Evolutionary conservation across 1,139 yeast species (phyloP).

Genomic region (Waltiozyma sp.): DNA sequence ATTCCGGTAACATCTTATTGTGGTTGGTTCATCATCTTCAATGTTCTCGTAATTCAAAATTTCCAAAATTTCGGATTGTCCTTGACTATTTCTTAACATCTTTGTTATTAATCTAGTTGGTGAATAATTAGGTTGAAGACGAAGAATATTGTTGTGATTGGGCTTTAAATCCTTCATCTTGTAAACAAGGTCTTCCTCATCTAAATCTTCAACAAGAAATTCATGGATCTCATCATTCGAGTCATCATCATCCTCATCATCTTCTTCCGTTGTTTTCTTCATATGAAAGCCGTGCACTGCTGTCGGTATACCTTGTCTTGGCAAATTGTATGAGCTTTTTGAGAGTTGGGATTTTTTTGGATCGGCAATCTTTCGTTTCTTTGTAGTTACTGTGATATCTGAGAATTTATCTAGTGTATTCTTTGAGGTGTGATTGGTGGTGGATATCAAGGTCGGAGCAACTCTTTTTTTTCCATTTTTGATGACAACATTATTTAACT

Average conservation of each 20-base stretch:
- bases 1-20: slow-evolving; percentile 29
- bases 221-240: slow-evolving; percentile 21
- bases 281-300: slow-evolving; percentile 21
- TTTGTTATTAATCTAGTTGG: slow-evolving; percentile 7
- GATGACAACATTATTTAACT: slow-evolving; percentile 20
- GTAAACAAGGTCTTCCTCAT: slow-evolving; percentile 16
- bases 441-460: slow-evolving; percentile 64
- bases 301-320: slow-evolving; percentile 28
- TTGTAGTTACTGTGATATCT: slow-evolving; percentile 6
- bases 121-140: slow-evolving; percentile 7
- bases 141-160: slow-evolving; percentile 2
- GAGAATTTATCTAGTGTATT: slow-evolving; percentile 10
- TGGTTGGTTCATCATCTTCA: slow-evolving; percentile 35
- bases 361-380: slow-evolving; percentile 3
- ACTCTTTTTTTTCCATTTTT: slow-evolving; percentile 73
- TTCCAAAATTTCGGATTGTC: slow-evolving; percentile 13
- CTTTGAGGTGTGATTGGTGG: slow-evolving; percentile 16
- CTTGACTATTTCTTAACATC: slow-evolving; percentile 10
- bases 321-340: slow-evolving; percentile 21
- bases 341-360: slow-evolving; percentile 16
- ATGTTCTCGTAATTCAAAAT: slow-evolving; percentile 22
- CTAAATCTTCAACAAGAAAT: slow-evolving; percentile 23
- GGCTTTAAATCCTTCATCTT: slow-evolving; percentile 5
- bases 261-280: slow-evolving; percentile 30
- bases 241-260: slow-evolving; percentile 23